These are phyloP conservation scores for Chlamydomonas asymmetrica DNA, from an alignment of 139 green algal species.

Conservation along the genomic window DNA sequence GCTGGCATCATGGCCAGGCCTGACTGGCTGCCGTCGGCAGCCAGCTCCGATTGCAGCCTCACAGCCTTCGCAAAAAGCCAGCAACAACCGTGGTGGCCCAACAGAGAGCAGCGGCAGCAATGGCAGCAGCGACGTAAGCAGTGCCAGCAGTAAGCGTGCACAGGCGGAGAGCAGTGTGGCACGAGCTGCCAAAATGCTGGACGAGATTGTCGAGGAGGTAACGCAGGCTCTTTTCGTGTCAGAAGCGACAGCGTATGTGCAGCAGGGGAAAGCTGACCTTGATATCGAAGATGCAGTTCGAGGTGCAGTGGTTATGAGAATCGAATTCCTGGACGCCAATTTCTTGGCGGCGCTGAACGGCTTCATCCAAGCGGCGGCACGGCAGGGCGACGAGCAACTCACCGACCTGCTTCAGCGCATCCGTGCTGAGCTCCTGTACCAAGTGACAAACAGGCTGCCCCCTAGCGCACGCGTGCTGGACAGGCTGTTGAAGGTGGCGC, in stretches of 20 bases:
- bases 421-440: conserved; percentile 40
- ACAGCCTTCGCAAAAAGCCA: no score
- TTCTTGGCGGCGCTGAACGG: conserved; percentile 58
- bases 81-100: no score
- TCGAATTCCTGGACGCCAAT: conserved; percentile 60
- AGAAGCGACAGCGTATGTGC: conserved; percentile 43
- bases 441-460: conserved; percentile 22
- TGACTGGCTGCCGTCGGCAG: no score
- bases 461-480: conserved; percentile 26
- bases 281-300: conserved; percentile 32
- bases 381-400: conserved; percentile 16
- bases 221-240: conserved; percentile 48
- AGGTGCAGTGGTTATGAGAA: conserved; percentile 44
- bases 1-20: no score
- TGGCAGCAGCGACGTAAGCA: no score
- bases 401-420: conserved; percentile 29
- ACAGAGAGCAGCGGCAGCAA: no score
- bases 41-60: no score
- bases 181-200: conserved; percentile 37
- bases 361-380: conserved; percentile 15
- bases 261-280: conserved; percentile 20
- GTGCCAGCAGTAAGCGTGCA: no score
- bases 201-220: conserved; percentile 60
- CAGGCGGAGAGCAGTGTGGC: no score
- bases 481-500: background rate